Percentiles rank a stretch among this genome's conserved stretches.
These are phyloP conservation scores for Trichaptum fuscoviolaceum DNA, from an alignment of 768 basidiomycete genomes.

Conservation along the genomic window DNA sequence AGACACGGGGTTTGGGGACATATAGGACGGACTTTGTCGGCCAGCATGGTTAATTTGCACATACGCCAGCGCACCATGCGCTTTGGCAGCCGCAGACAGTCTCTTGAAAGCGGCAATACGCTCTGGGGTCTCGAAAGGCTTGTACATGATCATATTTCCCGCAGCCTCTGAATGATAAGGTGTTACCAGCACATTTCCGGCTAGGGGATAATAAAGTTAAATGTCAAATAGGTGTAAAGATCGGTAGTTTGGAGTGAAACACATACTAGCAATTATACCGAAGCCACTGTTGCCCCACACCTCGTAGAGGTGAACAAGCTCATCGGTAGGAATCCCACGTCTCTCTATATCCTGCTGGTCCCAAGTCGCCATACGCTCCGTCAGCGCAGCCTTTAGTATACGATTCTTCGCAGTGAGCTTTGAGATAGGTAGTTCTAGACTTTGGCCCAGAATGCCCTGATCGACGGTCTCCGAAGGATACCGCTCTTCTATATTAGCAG, in stretches of 20 bases:
- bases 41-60: conserved; percentile 30
- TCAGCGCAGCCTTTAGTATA: conserved; percentile 31
- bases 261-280: conserved; percentile 15
- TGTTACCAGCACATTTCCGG: conserved; percentile 16
- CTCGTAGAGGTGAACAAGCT: conserved; percentile 28
- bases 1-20: conserved; percentile 30
- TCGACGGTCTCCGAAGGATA: not conserved
- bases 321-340: conserved; percentile 28
- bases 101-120: conserved; percentile 19
- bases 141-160: conserved; percentile 30
- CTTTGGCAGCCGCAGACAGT: conserved; percentile 26
- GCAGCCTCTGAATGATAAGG: conserved; percentile 1
- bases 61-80: conserved; percentile 24
- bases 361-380: conserved; percentile 30
- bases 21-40: conserved; percentile 28
- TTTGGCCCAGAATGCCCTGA: not conserved
- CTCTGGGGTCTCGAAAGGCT: conserved; percentile 19
- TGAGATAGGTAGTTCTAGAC: not conserved
- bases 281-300: conserved; percentile 29
- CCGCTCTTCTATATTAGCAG: not conserved
- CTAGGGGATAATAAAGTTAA: conserved; percentile 27
- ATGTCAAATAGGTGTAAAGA: conserved; percentile 28
- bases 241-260: conserved; percentile 7
- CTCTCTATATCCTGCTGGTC: conserved; percentile 24
- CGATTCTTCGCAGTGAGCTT: conserved; percentile 23